Evolutionary conservation across 164 flowering plant species (phyloP).

Genomic region (Piper longum): DNA sequence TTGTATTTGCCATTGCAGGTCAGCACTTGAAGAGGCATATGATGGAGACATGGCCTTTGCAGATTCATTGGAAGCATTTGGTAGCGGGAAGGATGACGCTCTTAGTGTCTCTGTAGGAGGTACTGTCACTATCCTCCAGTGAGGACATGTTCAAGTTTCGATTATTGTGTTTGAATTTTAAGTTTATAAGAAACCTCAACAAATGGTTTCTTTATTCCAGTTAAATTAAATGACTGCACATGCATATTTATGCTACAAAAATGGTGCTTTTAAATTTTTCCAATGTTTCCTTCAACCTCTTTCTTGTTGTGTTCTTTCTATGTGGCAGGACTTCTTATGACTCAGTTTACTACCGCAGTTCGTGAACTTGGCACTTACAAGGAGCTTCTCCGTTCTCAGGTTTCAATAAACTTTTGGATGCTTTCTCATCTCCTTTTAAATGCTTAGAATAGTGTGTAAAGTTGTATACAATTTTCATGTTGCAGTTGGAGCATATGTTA

Average conservation of each 20-base stretch:
- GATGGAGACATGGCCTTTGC: slow-evolving; percentile 65
- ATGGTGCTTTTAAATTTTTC: background rate
- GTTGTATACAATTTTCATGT: slow-evolving; percentile 3
- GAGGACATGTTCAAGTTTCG: too few relatives aligned
- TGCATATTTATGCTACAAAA: background rate
- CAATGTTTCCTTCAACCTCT: background rate
- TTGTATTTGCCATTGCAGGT: slow-evolving; percentile 29
- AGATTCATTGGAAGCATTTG: slow-evolving; percentile 71
- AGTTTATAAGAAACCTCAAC: too few relatives aligned
- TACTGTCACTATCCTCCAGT: slow-evolving; percentile 3
- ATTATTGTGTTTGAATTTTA: too few relatives aligned
- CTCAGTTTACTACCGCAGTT: slow-evolving; percentile 60
- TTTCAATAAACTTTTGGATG: slow-evolving; percentile 5
- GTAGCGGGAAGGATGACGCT: slow-evolving; percentile 87
- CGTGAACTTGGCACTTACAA: slow-evolving; percentile 80
- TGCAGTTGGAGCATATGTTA: slow-evolving; percentile 71
- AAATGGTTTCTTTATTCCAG: too few relatives aligned
- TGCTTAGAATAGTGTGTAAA: background rate
- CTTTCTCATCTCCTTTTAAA: background rate
- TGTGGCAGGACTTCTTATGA: slow-evolving; percentile 68
- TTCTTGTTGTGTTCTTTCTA: background rate
- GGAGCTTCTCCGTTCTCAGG: slow-evolving; percentile 90
- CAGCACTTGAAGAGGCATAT: slow-evolving; percentile 56
- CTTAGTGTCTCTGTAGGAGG: slow-evolving; percentile 88
- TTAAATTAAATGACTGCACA: too few relatives aligned